Evolutionary conservation across 768 basidiomycete species (phyloP), one percentile per base, ranked within the genome.

Genomic region (Floccularia luteovirens): DNA sequence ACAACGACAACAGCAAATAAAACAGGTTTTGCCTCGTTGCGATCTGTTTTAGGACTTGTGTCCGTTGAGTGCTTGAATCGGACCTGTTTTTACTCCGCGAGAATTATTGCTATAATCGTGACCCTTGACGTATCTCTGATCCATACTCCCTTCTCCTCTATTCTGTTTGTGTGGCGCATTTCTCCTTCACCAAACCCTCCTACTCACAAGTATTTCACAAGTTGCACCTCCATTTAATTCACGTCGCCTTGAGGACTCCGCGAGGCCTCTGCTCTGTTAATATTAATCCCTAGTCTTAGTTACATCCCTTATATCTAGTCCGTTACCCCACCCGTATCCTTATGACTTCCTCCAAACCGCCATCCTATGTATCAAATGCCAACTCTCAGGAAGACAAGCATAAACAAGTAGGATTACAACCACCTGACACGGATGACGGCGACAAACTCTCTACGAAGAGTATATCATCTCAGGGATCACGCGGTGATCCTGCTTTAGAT

Each of bases 401-500:
- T 34, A 17, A 34, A 34, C 8, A 51, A n/a, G n/a, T n/a, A 32
- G 41, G 38, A 46, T 41, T 45, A 47, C 36, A 41, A 39, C 38
- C 50, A 47, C 41, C 47, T 12, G 52, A 55, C 14, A 48, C 48
- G 35, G 32, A 48, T 32, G 51, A 54, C 32, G 52, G 57, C 23
- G 54, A 59, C 45, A 48, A 34, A 14, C 27, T 8, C 8, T 28
- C 27, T 28, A 45, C 43, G 44, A 48, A 40, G 39, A 56, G 56
- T 43, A 53, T 49, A 25, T 52, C 50, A 24, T 56, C 55, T 20
- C 51, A 50, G 12, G 38, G 45, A 28, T 46, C 56, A 24, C 48
- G 52, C 33, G 47, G 43, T 16, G 57, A 52, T 11, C 44, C 51
- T 22, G 51, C 51, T 33, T 34, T 53, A 22, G 63, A 62, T 20